Conservation (phyloP, 2,329 filamentous ascomycete species). For the Monilinia fructicola region DNA sequence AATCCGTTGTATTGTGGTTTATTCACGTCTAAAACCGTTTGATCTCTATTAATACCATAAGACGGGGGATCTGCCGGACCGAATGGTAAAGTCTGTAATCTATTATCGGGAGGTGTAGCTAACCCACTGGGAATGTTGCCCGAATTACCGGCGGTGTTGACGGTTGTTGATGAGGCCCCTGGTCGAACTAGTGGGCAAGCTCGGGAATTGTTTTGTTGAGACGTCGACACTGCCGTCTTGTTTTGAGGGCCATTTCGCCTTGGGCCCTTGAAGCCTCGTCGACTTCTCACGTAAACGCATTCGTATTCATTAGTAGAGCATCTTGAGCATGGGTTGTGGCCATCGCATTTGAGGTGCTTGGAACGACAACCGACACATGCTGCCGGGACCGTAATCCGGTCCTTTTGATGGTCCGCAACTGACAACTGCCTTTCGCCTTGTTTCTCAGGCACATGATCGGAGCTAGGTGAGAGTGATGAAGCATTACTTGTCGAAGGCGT, state of each 20-base stretch:
- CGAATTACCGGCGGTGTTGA: slow-evolving; percentile 24
- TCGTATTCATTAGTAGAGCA: slow-evolving; percentile 58
- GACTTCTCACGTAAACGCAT: slow-evolving; percentile 72
- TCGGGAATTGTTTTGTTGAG: slow-evolving; percentile 22
- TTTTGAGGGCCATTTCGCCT: slow-evolving; percentile 37
- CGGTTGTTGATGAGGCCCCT: slow-evolving; percentile 23
- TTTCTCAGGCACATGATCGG: slow-evolving; percentile 21
- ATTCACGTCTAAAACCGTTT: slow-evolving; percentile 15
- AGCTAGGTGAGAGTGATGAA: slow-evolving; percentile 21
- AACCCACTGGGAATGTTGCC: slow-evolving; percentile 35
- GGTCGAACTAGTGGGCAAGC: slow-evolving; percentile 34
- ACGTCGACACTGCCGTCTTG: slow-evolving; percentile 15
- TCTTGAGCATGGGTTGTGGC: slow-evolving; percentile 65
- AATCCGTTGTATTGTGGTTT: slow-evolving; percentile 43
- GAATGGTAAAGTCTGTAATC: slow-evolving; percentile 31
- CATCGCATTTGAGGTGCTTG: slow-evolving; percentile 76
- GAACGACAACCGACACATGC: slow-evolving; percentile 38
- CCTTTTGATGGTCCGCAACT: slow-evolving; percentile 26
- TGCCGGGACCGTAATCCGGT: slow-evolving; percentile 34
- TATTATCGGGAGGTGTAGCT: slow-evolving; percentile 36
- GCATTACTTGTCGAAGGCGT: slow-evolving; percentile 24
- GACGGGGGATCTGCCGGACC: slow-evolving; percentile 18
- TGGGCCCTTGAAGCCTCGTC: slow-evolving; percentile 71
- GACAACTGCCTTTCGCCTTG: slow-evolving; percentile 26
- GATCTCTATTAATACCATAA: slow-evolving; percentile 15